phyloP scores from a whole-genome alignment of 169 alveolate species.

The Plasmodium coatneyi region DNA sequence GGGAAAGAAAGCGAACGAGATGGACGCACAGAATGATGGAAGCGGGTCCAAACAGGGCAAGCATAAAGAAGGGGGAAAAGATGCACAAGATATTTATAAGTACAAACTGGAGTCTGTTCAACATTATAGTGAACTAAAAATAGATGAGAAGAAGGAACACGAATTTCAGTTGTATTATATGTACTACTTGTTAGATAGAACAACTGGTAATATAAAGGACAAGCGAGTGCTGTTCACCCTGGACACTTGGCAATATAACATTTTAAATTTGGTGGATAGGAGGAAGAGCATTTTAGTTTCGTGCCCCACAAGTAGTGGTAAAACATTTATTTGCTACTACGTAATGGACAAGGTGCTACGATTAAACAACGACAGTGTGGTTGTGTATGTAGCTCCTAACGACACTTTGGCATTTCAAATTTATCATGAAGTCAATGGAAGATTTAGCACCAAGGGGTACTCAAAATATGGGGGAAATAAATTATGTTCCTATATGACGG shows the following conservation, averaged over 20 bases:
- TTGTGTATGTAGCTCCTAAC: slow-evolving; percentile 92
- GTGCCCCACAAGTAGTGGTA: slow-evolving; percentile 95
- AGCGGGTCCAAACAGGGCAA: neutral
- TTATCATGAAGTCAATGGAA: slow-evolving; percentile 90
- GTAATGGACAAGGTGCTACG: slow-evolving; percentile 93
- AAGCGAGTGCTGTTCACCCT: slow-evolving; percentile 92
- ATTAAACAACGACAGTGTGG: slow-evolving; percentile 89
- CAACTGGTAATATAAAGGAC: slow-evolving; percentile 88
- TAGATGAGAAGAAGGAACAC: slow-evolving; percentile 79
- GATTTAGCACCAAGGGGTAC: slow-evolving; percentile 90
- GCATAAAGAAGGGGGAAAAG: neutral
- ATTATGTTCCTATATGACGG: slow-evolving; percentile 77
- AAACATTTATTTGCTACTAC: slow-evolving; percentile 93
- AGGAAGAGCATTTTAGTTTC: slow-evolving; percentile 86
- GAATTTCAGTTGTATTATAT: slow-evolving; percentile 86
- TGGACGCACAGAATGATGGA: slow-evolving; percentile 22
- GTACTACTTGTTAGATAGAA: slow-evolving; percentile 89
- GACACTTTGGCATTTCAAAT: slow-evolving; percentile 93
- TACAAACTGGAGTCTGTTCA: slow-evolving; percentile 31
- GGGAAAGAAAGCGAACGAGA: slow-evolving; percentile 46
- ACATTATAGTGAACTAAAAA: slow-evolving; percentile 49
- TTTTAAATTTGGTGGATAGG: slow-evolving; percentile 88
- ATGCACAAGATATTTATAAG: slow-evolving; percentile 28
- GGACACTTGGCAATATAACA: slow-evolving; percentile 92
- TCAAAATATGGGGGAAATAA: slow-evolving; percentile 80